Base-by-base conservation (phyloP, 2,329 filamentous ascomycete genomes). In the Claviceps monticola region DNA sequence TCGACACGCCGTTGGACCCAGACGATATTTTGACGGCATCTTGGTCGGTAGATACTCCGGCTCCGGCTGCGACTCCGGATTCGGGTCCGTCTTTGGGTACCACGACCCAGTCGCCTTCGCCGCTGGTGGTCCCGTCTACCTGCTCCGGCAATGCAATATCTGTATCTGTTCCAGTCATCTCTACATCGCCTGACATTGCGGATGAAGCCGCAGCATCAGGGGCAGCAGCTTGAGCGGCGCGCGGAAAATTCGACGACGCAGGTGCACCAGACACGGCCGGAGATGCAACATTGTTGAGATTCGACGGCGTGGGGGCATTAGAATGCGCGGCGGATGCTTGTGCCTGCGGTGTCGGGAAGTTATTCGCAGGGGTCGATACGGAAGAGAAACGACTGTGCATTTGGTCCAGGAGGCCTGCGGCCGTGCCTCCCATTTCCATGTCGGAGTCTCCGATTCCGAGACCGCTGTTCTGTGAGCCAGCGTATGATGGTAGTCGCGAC, bases 101-200 rank as follows among this genome's bases (percentile, higher is more conserved):
- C 53, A 89, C 82, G 3, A 88, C 82, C 85, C 85, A 89, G 56
- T 89, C 86, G 34, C 78, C 82, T 56, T 89, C 86, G 34, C 78
- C 82, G 51, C 69, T 74, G 19, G 71, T 75, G 1, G 73, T 74
- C 4, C 70, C 71, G 51, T 63, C 62, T 9, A 67, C 61, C 19
- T 67, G 64, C 19, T 65, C 62, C 42, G 67, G 64, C 36, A 60
- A 23, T 16, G 54, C 45, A 45, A 58, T 67, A 16, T 73, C 68
- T 29, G 59, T 67, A 16, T 73, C 68, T 26, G 77, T 74, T 52
- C 77, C 77, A 16, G 76, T 74, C 79, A 87, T 74, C 37, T 65
- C 56, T 5, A 72, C 61, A 53, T 74, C 73, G 6, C 57, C 58
- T 7, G 55, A 49, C 5, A 58, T 47, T 39, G 58, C 58, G 14